These are phyloP conservation scores for Zoysia japonica DNA, from an alignment of 176 grass and related monocot genomes.

Conservation along the genomic window DNA sequence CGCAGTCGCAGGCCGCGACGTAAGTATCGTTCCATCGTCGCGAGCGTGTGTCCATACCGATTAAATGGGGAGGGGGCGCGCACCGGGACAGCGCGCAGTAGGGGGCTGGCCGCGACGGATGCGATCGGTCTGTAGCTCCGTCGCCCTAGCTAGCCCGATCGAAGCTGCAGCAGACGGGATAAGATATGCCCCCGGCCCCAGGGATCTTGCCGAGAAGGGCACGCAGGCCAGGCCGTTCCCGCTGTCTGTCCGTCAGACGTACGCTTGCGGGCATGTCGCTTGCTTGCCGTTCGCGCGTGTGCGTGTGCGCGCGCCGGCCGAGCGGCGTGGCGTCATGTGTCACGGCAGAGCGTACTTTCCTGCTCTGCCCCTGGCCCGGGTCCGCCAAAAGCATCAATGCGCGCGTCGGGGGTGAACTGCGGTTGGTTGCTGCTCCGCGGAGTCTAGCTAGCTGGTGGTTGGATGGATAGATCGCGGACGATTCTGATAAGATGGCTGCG, in stretches of 20 bases:
- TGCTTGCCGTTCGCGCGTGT: neutral
- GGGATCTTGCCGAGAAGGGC: neutral
- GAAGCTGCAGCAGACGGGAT: conserved; percentile 8
- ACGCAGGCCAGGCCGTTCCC: too few relatives aligned
- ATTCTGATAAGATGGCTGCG: neutral
- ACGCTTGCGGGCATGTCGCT: too few relatives aligned
- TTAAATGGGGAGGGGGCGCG: conserved; percentile 7
- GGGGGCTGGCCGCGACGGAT: too few relatives aligned
- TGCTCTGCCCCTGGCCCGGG: neutral
- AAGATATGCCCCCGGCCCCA: conserved; percentile 14
- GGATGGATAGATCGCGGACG: neutral
- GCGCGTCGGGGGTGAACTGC: too few relatives aligned
- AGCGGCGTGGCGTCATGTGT: conserved; percentile 29
- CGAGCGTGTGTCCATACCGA: conserved; percentile 26
- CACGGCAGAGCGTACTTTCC: conserved; percentile 15
- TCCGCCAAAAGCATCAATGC: neutral
- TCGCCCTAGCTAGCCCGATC: neutral
- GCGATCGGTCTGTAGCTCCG: neutral
- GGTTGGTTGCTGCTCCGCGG: too few relatives aligned
- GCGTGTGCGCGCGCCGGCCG: neutral
- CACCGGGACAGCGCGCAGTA: too few relatives aligned
- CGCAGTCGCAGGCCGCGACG: neutral
- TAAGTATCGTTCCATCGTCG: neutral
- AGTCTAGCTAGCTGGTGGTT: neutral
- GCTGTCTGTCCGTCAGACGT: neutral